A percentile compares a stretch with the other conserved stretches of the same genome.
Evolutionary conservation across 2,329 filamentous ascomycete genomes (phyloP).

Genomic region (Aspergillus bombycis): DNA sequence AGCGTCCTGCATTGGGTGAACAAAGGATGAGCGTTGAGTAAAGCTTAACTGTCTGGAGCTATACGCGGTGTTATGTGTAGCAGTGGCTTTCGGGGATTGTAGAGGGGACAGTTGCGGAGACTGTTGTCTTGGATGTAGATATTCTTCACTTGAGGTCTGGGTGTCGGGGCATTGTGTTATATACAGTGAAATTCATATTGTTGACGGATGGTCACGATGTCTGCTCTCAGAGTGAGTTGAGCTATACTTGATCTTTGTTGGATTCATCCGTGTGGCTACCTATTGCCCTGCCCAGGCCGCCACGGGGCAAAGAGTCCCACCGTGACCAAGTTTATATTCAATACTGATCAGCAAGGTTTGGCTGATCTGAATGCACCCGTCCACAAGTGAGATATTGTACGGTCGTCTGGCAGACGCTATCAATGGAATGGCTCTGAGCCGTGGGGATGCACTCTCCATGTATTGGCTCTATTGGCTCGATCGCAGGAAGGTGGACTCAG

Average conservation of each 20-base stretch:
- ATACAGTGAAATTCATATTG: neutral
- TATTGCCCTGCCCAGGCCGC: neutral
- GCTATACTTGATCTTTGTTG: neutral
- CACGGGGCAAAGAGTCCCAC: neutral
- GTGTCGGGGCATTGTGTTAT: neutral
- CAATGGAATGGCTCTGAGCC: neutral
- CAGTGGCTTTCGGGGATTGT: too few species aligned
- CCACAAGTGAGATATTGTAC: neutral
- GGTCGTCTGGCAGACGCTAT: neutral
- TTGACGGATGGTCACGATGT: neutral
- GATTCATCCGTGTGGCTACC: neutral
- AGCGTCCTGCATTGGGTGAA: neutral
- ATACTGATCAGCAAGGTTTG: neutral
- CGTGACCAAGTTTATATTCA: neutral
- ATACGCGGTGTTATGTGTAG: neutral
- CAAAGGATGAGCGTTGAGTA: neutral
- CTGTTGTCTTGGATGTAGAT: too few species aligned
- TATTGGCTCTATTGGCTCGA: neutral
- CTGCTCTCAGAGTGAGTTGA: neutral
- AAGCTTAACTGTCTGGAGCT: neutral
- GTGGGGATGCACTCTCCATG: neutral
- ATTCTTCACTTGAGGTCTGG: too few species aligned
- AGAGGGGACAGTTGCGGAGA: too few species aligned
- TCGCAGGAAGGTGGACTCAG: neutral
- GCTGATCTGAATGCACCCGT: neutral